Conservation (phyloP, 2,329 filamentous ascomycete genomes). For the Alternaria sp. region DNA sequence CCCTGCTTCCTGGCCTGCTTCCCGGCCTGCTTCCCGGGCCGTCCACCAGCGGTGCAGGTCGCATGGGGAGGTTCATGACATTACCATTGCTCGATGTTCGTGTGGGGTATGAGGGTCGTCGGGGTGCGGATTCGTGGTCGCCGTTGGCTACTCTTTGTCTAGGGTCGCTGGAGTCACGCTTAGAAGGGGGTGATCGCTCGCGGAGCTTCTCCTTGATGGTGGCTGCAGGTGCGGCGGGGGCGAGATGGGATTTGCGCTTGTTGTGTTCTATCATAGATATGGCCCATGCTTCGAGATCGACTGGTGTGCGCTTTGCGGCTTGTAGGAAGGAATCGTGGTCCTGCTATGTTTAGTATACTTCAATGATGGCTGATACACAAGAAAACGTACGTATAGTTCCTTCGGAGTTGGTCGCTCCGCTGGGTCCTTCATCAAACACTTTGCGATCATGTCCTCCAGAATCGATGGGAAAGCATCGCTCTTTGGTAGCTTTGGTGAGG, state of each 20-base stretch:
- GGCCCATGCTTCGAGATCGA: constrained; percentile 93
- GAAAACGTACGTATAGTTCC: constrained; percentile 80
- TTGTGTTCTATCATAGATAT: constrained; percentile 92
- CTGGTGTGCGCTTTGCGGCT: constrained; percentile 94
- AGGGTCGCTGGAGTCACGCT: constrained; percentile 34
- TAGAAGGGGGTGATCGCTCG: constrained; percentile 43
- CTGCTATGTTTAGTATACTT: constrained; percentile 57
- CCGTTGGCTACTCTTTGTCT: constrained; percentile 39
- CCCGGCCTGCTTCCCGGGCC: constrained; percentile 39
- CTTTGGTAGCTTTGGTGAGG: constrained; percentile 90
- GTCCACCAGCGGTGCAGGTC: constrained; percentile 53
- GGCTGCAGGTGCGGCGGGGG: constrained; percentile 78
- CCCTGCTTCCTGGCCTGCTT: constrained; percentile 36
- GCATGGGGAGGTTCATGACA: constrained; percentile 57
- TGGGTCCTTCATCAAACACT: constrained; percentile 90
- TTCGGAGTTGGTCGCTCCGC: constrained; percentile 89
- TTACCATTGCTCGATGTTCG: constrained; percentile 55
- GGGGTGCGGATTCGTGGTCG: constrained; percentile 38
- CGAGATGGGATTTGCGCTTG: constrained; percentile 93
- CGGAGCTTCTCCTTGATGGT: constrained; percentile 51
- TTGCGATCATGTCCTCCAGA: constrained; percentile 95
- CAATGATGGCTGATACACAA: neutral
- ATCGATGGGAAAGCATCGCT: constrained; percentile 97
- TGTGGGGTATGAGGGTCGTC: constrained; percentile 53
- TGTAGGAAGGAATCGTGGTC: constrained; percentile 94